phyloP scores from a whole-genome alignment of 176 grass and related monocot species.

The Pontederia crassipes region DNA sequence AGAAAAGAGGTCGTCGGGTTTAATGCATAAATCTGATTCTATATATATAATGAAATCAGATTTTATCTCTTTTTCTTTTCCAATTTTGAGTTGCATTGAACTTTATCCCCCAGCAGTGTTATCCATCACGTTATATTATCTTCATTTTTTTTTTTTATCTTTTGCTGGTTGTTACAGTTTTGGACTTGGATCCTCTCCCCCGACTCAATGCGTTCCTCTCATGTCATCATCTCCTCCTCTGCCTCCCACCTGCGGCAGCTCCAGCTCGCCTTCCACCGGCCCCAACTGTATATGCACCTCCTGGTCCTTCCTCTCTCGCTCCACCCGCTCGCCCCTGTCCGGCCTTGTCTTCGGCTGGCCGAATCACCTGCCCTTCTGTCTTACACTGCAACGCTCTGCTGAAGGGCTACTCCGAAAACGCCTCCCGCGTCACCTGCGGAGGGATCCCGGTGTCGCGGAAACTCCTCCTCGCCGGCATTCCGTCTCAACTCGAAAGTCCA shows the following conservation, averaged over 20 bases:
- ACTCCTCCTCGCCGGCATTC: constrained; percentile 50
- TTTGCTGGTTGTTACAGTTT: no score
- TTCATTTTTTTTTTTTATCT: no score
- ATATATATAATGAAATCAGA: no score
- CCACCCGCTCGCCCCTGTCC: constrained; percentile 22
- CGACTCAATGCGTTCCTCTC: constrained; percentile 13
- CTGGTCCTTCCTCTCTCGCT: constrained; percentile 29
- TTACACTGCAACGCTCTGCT: constrained; percentile 52
- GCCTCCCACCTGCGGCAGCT: constrained; percentile 26
- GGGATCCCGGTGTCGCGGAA: constrained; percentile 38
- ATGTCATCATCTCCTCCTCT: constrained; percentile 21
- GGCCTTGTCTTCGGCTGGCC: constrained; percentile 19
- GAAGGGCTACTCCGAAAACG: constrained; percentile 10
- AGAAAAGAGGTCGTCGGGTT: no score
- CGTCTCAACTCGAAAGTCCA: constrained; percentile 26
- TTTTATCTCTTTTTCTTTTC: no score
- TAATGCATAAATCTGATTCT: no score
- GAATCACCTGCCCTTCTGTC: constrained; percentile 17
- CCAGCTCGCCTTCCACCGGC: constrained; percentile 23
- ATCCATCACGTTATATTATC: no score
- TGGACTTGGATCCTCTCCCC: no score
- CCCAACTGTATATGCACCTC: constrained; percentile 1
- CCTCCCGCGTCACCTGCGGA: background rate
- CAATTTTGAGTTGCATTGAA: no score
- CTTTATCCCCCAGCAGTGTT: no score